Evolutionary conservation across 164 flowering plant genomes (phyloP).

Genomic region (Sedum album): DNA sequence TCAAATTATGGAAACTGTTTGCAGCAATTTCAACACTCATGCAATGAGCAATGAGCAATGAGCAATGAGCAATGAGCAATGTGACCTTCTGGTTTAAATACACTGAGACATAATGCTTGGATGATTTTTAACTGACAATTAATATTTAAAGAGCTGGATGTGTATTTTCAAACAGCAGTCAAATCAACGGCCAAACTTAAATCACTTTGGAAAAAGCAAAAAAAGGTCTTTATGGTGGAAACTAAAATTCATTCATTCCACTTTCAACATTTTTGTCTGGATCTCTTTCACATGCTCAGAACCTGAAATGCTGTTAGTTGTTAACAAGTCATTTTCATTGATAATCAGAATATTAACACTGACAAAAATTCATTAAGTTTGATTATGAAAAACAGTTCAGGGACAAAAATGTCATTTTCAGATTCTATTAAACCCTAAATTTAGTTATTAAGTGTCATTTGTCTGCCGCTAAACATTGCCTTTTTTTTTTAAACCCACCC

Average conservation of each 20-base stretch:
- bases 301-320: not conserved
- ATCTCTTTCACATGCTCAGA: slow-evolving; percentile 4
- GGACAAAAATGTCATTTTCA: not conserved
- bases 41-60: not conserved
- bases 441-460: not conserved
- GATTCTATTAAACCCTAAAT: not conserved
- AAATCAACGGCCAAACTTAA: not conserved
- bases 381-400: not conserved
- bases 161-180: not conserved
- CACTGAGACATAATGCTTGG: not conserved
- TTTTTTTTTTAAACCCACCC: too few relatives aligned
- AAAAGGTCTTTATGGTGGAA: not conserved
- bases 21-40: not conserved
- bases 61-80: too few relatives aligned
- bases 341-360: not conserved
- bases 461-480: not conserved
- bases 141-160: not conserved
- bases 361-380: not conserved
- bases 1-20: not conserved
- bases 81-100: not conserved
- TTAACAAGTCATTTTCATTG: not conserved
- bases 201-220: not conserved
- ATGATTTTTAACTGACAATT: not conserved
- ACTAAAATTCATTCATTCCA: not conserved
- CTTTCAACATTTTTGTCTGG: slow-evolving; percentile 6